Base-by-base conservation (phyloP, 2,329 filamentous ascomycete genomes). In the Pseudodiploospora longispora region DNA sequence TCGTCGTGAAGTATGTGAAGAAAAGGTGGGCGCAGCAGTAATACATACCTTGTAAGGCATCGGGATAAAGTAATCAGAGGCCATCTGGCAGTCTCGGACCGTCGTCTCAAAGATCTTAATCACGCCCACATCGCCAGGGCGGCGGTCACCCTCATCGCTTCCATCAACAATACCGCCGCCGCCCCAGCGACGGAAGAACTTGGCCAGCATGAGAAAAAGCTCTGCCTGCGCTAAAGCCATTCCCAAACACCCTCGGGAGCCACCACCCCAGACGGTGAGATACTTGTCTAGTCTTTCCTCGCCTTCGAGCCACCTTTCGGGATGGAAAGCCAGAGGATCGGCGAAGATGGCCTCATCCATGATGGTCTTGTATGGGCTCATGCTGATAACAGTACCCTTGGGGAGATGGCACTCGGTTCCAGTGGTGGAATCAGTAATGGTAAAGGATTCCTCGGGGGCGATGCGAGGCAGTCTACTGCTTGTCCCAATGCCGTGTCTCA, bases 401-500 rank as follows among this genome's bases (percentile, higher is more conserved):
- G 63, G 61, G 7, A 66, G 54, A 10, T 50, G 51, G 55, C 59
- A 61, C 27, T 52, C 44, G 36, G 50, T 55, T 32, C 53, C 54
- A 4, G 54, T 55, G 38, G 50, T 49, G 3, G 44, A 47, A 39
- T 65, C 63, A n/a, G 50, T 47, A 27, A 57, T 57, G 33, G 56
- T 46, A 19, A 64, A 51, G 3, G 54, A 51, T 47, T 65, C 61
- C 29, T 60, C 52, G 2, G 72, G 69, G 0, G 72, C 70, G 12
- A 72, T 58, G 1, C 74, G 71, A 41, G 74, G 68, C 2, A 76
- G 61, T 4, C 68, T 56, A 42, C 71, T 64, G n/a, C 66, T 70
- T 3, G 72, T 64, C 9, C 66, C 66, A 10, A 73, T 68, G 41
- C 73, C 67, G 4, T 75, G 57, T 6, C 75, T 67, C 51, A 76